Conservation (phyloP, 1,284 basidiomycete genomes). For the Pseudozyma hubeiensis region DNA sequence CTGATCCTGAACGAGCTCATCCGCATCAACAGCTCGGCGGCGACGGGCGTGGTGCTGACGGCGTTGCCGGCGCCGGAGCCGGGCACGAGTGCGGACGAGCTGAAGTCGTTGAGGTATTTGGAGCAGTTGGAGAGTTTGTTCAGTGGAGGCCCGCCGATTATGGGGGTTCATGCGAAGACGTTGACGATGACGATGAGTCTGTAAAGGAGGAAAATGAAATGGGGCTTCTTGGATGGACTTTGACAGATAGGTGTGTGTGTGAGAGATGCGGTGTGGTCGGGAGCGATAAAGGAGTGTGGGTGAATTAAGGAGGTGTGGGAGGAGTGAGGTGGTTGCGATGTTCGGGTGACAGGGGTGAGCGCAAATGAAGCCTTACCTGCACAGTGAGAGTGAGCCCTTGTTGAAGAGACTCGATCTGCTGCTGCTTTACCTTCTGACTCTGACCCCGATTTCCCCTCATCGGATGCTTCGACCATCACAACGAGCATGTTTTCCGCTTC, state of each 20-base stretch:
- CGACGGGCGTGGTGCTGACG: conserved; percentile 65
- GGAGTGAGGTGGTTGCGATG: too few species aligned
- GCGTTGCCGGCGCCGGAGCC: conserved; percentile 65
- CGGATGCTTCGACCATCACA: too few species aligned
- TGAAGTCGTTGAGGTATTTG: conserved; percentile 56
- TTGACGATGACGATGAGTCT: conserved; percentile 65
- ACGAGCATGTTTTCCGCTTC: too few species aligned
- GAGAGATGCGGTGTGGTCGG: neutral
- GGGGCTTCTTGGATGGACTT: too few species aligned
- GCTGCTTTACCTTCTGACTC: too few species aligned
- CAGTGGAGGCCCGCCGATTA: conserved; percentile 62
- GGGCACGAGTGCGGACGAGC: conserved; percentile 58
- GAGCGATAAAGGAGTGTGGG: neutral
- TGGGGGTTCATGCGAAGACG: conserved; percentile 66
- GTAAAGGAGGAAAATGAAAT: conserved; percentile 12
- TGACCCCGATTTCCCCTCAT: too few species aligned
- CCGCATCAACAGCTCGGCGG: conserved; percentile 54
- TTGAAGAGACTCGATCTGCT: too few species aligned
- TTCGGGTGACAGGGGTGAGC: too few species aligned
- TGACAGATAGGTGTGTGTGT: neutral
- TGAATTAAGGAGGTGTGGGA: neutral
- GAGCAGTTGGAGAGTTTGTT: conserved; percentile 64
- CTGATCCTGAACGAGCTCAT: conserved; percentile 67
- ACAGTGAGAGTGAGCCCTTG: too few species aligned
- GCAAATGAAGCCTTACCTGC: too few species aligned